These are phyloP conservation scores for Colletotrichum tofieldiae DNA, from an alignment of 2,329 filamentous ascomycete genomes.

Conservation along the genomic window DNA sequence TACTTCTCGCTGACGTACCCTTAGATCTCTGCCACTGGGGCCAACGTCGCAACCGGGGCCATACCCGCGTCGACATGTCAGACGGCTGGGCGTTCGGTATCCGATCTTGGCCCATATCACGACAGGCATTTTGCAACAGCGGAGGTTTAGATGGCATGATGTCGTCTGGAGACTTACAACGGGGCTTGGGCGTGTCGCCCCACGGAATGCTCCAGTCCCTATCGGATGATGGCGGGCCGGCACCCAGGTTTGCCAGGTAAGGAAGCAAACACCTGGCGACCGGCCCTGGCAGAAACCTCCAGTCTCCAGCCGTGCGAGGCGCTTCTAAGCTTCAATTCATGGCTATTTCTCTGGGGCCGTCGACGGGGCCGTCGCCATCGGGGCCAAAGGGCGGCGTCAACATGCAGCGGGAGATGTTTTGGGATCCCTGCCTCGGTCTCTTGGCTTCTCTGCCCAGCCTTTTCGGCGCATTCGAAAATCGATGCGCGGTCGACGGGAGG, in stretches of 20 bases:
- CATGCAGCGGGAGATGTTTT: conserved; percentile 32
- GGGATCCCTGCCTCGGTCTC: conserved; percentile 4
- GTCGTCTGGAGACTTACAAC: conserved; percentile 11
- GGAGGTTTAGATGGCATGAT: conserved; percentile 31
- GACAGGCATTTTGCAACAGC: conserved; percentile 25
- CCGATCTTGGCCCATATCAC: conserved; percentile 17
- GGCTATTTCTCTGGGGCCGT: conserved; percentile 10
- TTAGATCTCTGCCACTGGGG: background rate
- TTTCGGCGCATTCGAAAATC: background rate
- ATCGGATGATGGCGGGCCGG: conserved; percentile 7
- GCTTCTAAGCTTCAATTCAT: conserved; percentile 32
- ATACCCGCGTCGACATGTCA: background rate
- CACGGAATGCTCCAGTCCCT: background rate
- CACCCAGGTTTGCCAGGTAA: background rate
- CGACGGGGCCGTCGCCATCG: background rate
- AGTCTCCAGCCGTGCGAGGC: background rate
- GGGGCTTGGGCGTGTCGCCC: background rate
- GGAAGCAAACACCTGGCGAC: background rate
- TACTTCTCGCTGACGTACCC: background rate
- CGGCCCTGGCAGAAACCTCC: background rate
- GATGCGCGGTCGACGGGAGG: background rate
- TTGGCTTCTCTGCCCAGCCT: background rate
- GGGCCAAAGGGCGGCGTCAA: background rate
- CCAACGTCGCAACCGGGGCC: too few relatives aligned
- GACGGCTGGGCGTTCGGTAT: conserved; percentile 14